Evolutionary conservation across 768 basidiomycete species (phyloP).

Genomic region (Cyclocybe aegerita): DNA sequence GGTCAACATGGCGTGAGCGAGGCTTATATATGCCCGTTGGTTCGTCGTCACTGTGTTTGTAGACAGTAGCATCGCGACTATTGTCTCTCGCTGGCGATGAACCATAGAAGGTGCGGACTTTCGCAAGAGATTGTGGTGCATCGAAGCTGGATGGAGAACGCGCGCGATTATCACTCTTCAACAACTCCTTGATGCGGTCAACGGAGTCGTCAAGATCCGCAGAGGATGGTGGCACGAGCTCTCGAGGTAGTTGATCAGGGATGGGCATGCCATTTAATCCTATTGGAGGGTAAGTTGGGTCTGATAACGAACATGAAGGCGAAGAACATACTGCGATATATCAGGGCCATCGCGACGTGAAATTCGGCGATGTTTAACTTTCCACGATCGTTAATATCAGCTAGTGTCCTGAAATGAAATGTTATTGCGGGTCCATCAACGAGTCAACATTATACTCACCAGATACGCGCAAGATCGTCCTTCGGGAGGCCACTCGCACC

Average conservation of each 20-base stretch:
- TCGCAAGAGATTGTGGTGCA: conserved; percentile 56
- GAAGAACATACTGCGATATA: conserved; percentile 81
- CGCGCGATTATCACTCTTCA: conserved; percentile 82
- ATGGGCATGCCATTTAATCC: conserved; percentile 91
- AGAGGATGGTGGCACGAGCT: conserved; percentile 90
- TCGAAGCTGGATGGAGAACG: conserved; percentile 58
- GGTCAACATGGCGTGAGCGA: conserved; percentile 80
- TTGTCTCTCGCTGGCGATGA: conserved; percentile 52
- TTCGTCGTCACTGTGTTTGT: conserved; percentile 73
- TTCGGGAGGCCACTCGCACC: conserved; percentile 87
- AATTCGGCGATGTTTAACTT: conserved; percentile 96
- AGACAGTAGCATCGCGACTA: conserved; percentile 85
- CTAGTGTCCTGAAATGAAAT: conserved; percentile 68
- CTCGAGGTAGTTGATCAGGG: conserved; percentile 82
- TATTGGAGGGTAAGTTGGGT: conserved; percentile 27
- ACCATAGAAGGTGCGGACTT: conserved; percentile 70
- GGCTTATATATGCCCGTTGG: conserved; percentile 75
- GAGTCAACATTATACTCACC: conserved; percentile 50
- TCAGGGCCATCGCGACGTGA: conserved; percentile 97
- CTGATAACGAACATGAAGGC: background rate
- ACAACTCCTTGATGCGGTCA: conserved; percentile 82
- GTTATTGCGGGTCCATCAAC: conserved; percentile 1
- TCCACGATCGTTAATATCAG: conserved; percentile 91
- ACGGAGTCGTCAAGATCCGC: conserved; percentile 88
- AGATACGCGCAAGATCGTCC: conserved; percentile 91